Base-by-base conservation (phyloP, 2,329 filamentous ascomycete genomes). In the Apiospora saccharicola region DNA sequence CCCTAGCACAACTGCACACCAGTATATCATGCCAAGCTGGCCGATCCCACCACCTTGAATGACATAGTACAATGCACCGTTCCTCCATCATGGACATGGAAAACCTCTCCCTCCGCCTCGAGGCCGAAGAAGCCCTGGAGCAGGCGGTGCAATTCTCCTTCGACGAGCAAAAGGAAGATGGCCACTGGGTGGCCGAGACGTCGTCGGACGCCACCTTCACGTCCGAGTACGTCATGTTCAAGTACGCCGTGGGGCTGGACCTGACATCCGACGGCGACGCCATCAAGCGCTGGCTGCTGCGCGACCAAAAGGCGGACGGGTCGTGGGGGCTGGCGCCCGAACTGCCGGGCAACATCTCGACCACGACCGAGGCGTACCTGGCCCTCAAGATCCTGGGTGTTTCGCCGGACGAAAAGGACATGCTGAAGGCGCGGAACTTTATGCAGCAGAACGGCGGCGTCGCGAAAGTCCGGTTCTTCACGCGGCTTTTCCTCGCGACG, bases 321-420 rank as follows among this genome's bases (percentile, higher is more conserved):
- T 80, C 80, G 1, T 82, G 79, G 80, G 73, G 75, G 3, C 30
- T 80, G 14, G 80, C 78, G 0, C 78, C 79, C 44, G 72, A 71
- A 37, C 57, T 46, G 34, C 64, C 53, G 10, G 72, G 72, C 8
- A 67, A 73, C 30, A n/a, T 77, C 16, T 76, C 81, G 1, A 77
- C 76, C 0, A 78, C 78, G 1, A 76, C 76, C 1, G 81, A 83
- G 69, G 79, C 78, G 0, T 83, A 83, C 53, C 72, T 83, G 1
- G 81, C 80, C 0, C 72, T 83, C 51, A 81, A 80, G 70, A 77
- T 83, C 6, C 73, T 83, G 4, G 79, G 78, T 0, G 34, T 78
- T 4, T 57, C 73, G 0, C 1, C 68, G 19, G 53, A 76, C 4
- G 14, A 70, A 12, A 71, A 73, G 26, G 68, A 44, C 4, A 77